These are phyloP conservation scores for Talaromyces borbonicus DNA, from an alignment of 495 filamentous ascomycete genomes.

Conservation along the genomic window DNA sequence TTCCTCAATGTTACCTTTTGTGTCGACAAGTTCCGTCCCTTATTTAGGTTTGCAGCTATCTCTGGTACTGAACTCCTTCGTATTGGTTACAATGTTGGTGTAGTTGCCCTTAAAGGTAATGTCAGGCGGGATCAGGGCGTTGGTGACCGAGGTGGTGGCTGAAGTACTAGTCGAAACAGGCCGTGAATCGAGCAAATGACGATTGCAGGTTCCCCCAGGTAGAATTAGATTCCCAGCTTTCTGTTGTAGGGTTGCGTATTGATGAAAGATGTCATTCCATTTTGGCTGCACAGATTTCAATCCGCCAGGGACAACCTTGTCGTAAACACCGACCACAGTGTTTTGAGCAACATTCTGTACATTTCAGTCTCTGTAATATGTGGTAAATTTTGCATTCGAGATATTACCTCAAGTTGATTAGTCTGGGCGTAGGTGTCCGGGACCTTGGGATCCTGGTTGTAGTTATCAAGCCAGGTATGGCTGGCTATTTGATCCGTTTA, in stretches of 20 bases:
- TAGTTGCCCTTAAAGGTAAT: constrained; percentile 3
- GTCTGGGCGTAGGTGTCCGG: constrained; percentile 17
- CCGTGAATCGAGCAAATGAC: constrained; percentile 6
- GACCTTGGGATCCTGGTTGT: constrained; percentile 16
- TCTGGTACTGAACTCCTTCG: constrained; percentile 2
- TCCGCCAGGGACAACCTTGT: constrained; percentile 20
- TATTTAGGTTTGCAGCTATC: constrained; percentile 3
- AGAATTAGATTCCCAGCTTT: constrained; percentile 8
- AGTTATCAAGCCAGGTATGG: constrained; percentile 17
- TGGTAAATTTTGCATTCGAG: too few relatives aligned
- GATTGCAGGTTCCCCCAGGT: constrained; percentile 8
- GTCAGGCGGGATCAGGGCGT: not conserved
- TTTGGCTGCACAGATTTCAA: constrained; percentile 13
- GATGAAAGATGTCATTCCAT: constrained; percentile 15
- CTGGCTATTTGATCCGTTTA: constrained; percentile 11
- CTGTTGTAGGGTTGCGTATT: constrained; percentile 12
- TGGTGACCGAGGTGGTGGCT: not conserved
- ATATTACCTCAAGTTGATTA: constrained; percentile 12
- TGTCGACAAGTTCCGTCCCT: too few relatives aligned
- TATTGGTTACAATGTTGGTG: not conserved
- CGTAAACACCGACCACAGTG: constrained; percentile 17
- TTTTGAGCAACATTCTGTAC: constrained; percentile 23
- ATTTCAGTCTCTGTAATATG: too few relatives aligned
- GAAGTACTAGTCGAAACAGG: constrained; percentile 2
- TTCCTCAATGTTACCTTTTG: too few relatives aligned